Base-by-base conservation (phyloP, 192 early-diverging fungal genomes). In the Linnemannia elongata region DNA sequence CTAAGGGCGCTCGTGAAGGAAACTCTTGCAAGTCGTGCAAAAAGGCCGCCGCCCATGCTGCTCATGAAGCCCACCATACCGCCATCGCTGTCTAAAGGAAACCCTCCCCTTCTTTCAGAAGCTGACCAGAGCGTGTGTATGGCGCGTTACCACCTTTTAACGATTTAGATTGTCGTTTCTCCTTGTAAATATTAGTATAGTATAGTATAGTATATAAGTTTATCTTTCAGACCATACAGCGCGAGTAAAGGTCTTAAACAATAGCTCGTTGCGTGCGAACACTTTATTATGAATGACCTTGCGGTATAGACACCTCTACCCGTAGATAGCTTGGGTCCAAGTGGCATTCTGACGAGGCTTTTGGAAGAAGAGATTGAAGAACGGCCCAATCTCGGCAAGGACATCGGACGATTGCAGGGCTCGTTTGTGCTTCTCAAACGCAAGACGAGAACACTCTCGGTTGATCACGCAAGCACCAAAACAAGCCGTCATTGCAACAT, bases 381-480 rank as follows among this genome's bases (percentile, higher is more conserved):
- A 87, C 4, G 78, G 72, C 3, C 94, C 95, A 47, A 96, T 89
- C 73, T 92, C 89, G 10, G 82, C 81, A 30, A 95, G 75, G 85
- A 96, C 92, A 84, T 95, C 92, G 0, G 90, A 90, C 13, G 95
- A 92, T 39, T 92, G 90, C 35, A 95, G 89, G 0, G 92, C 80
- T 33, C 96, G 90, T 9, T 93, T 88, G 77, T 94, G 89, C 63
- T 92, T 91, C 76, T 81, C 80, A 81, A 92, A 96, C 30, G 95
- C 94, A n/a, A 83, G 72, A 10, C 87, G 87, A 2, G 94, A 88
- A 54, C 91, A 90, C 47, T 89, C 85, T 38, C 94, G 82, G 22
- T 90, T 89, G 45, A 95, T 80, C 13, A 78, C 72, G 74, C 93
- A 95, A 5, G 91, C 94, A 4, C 94, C 94, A 86, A 91, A 96